These are phyloP conservation scores for Marasmius oreades DNA, from an alignment of 1,284 basidiomycete genomes.

Conservation along the genomic window DNA sequence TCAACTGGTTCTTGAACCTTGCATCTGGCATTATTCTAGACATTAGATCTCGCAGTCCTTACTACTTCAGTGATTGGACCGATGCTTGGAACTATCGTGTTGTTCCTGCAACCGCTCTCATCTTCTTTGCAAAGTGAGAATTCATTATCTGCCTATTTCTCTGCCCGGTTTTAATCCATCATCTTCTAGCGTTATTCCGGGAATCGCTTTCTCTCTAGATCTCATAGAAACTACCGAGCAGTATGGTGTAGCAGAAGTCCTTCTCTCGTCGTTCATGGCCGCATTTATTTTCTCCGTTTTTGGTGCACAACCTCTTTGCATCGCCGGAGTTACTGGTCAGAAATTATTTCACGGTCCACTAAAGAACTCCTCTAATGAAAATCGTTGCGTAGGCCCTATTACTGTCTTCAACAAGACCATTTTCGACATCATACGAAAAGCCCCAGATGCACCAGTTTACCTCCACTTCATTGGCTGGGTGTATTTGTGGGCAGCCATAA, in stretches of 20 bases:
- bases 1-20: constrained; percentile 26
- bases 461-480: constrained; percentile 91
- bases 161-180: constrained; percentile 5
- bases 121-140: constrained; percentile 77
- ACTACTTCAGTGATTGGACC: constrained; percentile 83
- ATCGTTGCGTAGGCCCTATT: constrained; percentile 62
- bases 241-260: constrained; percentile 89
- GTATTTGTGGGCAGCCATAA: constrained; percentile 89
- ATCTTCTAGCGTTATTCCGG: constrained; percentile 69
- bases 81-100: constrained; percentile 90
- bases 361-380: background rate
- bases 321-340: constrained; percentile 89
- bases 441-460: constrained; percentile 64
- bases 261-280: constrained; percentile 81
- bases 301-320: constrained; percentile 88
- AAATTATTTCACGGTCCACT: constrained; percentile 3
- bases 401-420: constrained; percentile 92
- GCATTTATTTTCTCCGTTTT: constrained; percentile 90
- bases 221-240: constrained; percentile 88
- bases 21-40: constrained; percentile 78
- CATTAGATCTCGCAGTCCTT: constrained; percentile 74
- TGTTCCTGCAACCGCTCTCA: constrained; percentile 69
- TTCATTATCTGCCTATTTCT: background rate
- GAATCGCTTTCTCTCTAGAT: constrained; percentile 90
- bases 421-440: constrained; percentile 67